Percentiles rank a stretch among this genome's conserved stretches.
phyloP scores from a whole-genome alignment of 495 filamentous ascomycete species.

The Penicillium longicatenatum region DNA sequence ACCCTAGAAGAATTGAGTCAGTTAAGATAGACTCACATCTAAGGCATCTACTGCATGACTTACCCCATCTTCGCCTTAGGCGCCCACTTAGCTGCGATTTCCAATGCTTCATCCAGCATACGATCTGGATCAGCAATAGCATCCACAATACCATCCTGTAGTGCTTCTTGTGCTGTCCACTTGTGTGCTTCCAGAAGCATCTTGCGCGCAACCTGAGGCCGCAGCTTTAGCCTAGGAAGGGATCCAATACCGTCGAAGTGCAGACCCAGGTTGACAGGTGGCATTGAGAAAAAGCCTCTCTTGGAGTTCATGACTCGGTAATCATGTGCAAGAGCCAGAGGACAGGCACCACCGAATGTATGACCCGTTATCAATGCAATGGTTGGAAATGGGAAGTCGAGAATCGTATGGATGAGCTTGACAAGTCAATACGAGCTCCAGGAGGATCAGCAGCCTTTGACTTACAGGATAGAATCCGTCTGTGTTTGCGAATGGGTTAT shows the following conservation, averaged over 20 bases:
- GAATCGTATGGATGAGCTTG: slow-evolving; percentile 49
- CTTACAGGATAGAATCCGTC: slow-evolving; percentile 51
- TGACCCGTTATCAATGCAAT: slow-evolving; percentile 54
- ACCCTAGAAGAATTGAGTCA: slow-evolving; percentile 27
- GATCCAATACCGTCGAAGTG: slow-evolving; percentile 53
- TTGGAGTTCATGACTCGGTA: slow-evolving; percentile 55
- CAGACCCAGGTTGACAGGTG: slow-evolving; percentile 51
- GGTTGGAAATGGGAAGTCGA: slow-evolving; percentile 54
- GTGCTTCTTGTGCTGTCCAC: slow-evolving; percentile 52
- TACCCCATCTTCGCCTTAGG: slow-evolving; percentile 52
- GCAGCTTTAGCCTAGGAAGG: slow-evolving; percentile 49
- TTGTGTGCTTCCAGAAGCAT: slow-evolving; percentile 54
- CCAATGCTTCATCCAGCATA: slow-evolving; percentile 47
- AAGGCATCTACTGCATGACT: slow-evolving; percentile 5
- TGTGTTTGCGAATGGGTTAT: slow-evolving; percentile 49
- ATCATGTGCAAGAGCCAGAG: slow-evolving; percentile 50
- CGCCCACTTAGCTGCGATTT: slow-evolving; percentile 40
- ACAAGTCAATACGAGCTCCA: not conserved
- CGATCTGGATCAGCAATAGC: slow-evolving; percentile 45
- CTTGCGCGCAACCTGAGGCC: slow-evolving; percentile 48
- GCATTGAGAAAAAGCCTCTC: slow-evolving; percentile 52
- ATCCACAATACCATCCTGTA: slow-evolving; percentile 53
- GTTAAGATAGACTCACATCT: not conserved
- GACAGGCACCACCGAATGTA: slow-evolving; percentile 53
- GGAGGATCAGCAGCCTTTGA: not conserved